Base-by-base conservation (phyloP, 2,329 filamentous ascomycete genomes). In the Pleoardoris graminearum region DNA sequence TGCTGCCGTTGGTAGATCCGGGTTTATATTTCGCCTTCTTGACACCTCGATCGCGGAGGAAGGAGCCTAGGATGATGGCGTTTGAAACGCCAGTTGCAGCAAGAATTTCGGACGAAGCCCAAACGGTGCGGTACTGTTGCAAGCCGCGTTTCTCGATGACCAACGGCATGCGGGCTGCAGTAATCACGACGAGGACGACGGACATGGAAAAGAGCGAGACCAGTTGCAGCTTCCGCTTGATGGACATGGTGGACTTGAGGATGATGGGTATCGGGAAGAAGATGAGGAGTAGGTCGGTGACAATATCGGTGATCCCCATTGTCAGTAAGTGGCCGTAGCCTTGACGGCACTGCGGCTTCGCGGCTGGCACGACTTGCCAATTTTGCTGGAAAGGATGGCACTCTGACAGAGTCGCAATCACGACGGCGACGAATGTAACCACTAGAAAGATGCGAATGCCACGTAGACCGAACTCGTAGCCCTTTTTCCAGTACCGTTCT, bases 261-360 rank as follows among this genome's bases (percentile, higher is more conserved):
- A 97, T 91, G 62, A 97, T 90, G 0, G 92, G 89, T 22, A 97
- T 88, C 0, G 94, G 94, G 60, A 96, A 96, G 48, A 88, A 80
- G 59, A 97, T 85, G 8, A 99, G 84, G 0, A 97, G 78, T 2
- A 97, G 75, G 69, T 99, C 94, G 14, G 93, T 97, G 27, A 96
- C 76, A 54, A 96, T 86, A 68, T 97, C 94, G 72, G 88, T 89
- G 5, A 84, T 81, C n/a, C 90, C 91, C 87, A 96, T 94, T 23
- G 90, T 92, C 58, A 97, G 79, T 45, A 97, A 83, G 65, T 97
- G 91, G 12, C 84, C 89, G 65, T 89, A 95, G 42, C 90, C 92
- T 74, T 92, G 87, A 42, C 94, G 88, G 71, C 94, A 99, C 66
- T 84, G 82, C 25, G 88, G 85, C 32, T 91, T 91, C 2, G 94